A percentile compares a stretch with the other conserved stretches of the same genome.
Evolutionary conservation across 148 eudicot species (phyloP).

Genomic region (Persicaria tinctoria): DNA sequence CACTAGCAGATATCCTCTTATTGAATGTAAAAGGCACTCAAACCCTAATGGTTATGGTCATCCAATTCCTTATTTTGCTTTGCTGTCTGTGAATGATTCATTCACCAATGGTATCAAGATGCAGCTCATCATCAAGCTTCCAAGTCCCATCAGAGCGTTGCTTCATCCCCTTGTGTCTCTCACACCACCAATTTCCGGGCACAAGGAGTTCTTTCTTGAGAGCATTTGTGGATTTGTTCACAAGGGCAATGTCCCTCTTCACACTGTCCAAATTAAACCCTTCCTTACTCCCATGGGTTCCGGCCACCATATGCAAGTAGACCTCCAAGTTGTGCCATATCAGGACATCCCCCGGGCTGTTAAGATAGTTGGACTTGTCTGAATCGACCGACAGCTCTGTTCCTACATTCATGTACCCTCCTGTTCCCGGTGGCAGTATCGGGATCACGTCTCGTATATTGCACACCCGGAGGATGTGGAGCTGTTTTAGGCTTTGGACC

Average conservation of each 20-base stretch:
- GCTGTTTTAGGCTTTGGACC: not conserved
- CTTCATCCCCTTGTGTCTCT: conserved; percentile 20
- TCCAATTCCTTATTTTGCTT: too few relatives aligned
- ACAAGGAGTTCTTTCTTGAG: conserved; percentile 15
- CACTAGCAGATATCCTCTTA: too few relatives aligned
- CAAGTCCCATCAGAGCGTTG: conserved; percentile 11
- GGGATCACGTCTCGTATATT: not conserved
- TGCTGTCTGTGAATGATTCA: not conserved
- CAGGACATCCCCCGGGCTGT: not conserved
- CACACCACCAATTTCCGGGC: conserved; percentile 26
- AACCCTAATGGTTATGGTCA: too few relatives aligned
- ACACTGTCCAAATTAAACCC: conserved; percentile 11
- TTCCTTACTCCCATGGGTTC: conserved; percentile 17
- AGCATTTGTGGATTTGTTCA: conserved; percentile 20
- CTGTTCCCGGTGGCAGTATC: not conserved
- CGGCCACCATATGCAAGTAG: conserved; percentile 16
- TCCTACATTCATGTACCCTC: not conserved
- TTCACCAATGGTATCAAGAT: not conserved
- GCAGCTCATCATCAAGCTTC: not conserved
- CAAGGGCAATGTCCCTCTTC: conserved; percentile 28
- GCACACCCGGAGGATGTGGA: not conserved
- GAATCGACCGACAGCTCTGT: not conserved
- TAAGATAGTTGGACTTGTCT: not conserved
- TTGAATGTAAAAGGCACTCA: too few relatives aligned
- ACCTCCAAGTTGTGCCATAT: conserved; percentile 13